phyloP scores from a whole-genome alignment of 345 rosid genomes.

The Corchorus capsularis region DNA sequence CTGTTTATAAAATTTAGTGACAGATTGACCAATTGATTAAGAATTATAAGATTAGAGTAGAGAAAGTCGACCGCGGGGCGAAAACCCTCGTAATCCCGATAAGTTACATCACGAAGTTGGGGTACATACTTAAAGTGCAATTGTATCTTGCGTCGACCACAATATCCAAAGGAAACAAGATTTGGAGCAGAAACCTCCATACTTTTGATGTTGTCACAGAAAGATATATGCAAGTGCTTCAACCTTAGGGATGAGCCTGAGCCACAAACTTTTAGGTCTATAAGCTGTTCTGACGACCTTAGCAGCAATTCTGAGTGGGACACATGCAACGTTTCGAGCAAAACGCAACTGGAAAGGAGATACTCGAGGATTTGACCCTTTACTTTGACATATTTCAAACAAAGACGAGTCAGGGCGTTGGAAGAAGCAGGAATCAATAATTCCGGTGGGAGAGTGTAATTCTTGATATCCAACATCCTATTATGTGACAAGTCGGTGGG shows the following conservation, averaged over 20 bases:
- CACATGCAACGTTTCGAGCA: neutral
- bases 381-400: neutral
- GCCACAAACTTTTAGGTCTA: neutral
- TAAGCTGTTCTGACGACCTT: no score
- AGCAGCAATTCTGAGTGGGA: neutral
- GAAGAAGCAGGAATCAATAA: no score
- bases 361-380: neutral
- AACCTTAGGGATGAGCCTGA: neutral
- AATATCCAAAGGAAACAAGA: neutral
- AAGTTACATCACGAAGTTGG: neutral
- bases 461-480: no score
- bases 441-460: no score
- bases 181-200: neutral
- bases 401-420: neutral
- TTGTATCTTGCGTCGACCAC: neutral
- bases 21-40: no score
- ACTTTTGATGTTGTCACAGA: neutral
- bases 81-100: neutral
- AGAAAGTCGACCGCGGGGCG: no score
- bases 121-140: neutral
- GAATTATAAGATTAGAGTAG: no score
- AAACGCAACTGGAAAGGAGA: no score
- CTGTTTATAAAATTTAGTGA: no score
- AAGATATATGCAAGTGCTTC: constrained; percentile 3
- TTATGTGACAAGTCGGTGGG: neutral